phyloP scores from a whole-genome alignment of 169 alveolate genomes.

The Besnoitia besnoiti region DNA sequence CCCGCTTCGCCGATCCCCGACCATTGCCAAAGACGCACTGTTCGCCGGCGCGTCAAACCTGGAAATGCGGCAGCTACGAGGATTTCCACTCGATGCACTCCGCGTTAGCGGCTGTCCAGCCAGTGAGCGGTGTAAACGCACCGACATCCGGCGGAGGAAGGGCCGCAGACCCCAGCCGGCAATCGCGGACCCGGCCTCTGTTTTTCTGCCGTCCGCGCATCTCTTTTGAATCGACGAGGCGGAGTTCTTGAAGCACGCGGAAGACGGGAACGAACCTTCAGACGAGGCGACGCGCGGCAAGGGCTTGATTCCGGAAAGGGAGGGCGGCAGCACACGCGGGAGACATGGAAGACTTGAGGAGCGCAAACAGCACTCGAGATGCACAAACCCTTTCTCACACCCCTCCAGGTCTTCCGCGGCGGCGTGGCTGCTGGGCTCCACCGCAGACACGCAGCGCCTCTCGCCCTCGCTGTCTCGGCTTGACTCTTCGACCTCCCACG shows the following conservation, averaged over 20 bases:
- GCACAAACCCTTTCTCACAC: not conserved
- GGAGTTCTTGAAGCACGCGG: not conserved
- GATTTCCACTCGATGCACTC: too few species aligned
- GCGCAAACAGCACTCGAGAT: not conserved
- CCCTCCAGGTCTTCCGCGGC: not conserved
- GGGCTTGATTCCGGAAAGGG: not conserved
- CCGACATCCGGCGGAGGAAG: not conserved
- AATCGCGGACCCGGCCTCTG: not conserved
- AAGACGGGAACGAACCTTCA: not conserved
- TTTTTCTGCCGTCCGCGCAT: not conserved
- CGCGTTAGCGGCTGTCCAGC: too few species aligned
- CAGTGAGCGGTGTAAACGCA: not conserved
- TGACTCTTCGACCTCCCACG: not conserved
- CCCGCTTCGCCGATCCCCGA: too few species aligned
- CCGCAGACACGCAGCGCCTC: too few species aligned
- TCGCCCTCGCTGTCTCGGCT: not conserved
- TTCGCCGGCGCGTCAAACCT: not conserved
- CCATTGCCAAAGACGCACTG: not conserved
- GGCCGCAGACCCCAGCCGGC: constrained; percentile 5
- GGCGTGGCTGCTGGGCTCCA: not conserved
- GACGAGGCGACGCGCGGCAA: not conserved
- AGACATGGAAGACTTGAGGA: not conserved
- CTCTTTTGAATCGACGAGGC: too few species aligned
- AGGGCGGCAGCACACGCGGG: not conserved
- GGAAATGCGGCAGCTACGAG: too few species aligned